Percentiles rank a stretch among this genome's conserved stretches.
phyloP scores from a whole-genome alignment of 2,329 filamentous ascomycete genomes.

The Dothidotthia symphoricarpi region DNA sequence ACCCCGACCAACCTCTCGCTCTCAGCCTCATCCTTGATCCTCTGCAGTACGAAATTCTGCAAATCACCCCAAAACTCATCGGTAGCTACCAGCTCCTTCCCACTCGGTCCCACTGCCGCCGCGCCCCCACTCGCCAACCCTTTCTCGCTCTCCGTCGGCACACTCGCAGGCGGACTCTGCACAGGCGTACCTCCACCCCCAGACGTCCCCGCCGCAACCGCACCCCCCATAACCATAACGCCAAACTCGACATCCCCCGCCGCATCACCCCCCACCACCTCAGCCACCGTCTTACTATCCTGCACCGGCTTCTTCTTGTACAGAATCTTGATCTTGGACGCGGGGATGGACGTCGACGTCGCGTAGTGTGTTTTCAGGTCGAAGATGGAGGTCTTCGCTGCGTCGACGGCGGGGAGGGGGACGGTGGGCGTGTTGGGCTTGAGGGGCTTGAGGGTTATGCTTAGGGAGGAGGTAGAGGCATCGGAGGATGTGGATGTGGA shows the following conservation, averaged over 20 bases:
- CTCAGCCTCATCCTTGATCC: slow-evolving; percentile 67
- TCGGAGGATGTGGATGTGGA: slow-evolving; percentile 48
- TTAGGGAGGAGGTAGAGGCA: slow-evolving; percentile 34
- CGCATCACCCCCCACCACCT: slow-evolving; percentile 61
- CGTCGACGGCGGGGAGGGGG: slow-evolving; percentile 61
- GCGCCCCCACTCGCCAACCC: slow-evolving; percentile 37
- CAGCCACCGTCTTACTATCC: slow-evolving; percentile 74
- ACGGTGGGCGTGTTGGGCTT: slow-evolving; percentile 70
- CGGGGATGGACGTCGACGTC: slow-evolving; percentile 56
- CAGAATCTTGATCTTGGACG: slow-evolving; percentile 78
- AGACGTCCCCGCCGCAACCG: slow-evolving; percentile 32
- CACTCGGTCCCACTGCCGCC: slow-evolving; percentile 55
- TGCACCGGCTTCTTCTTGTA: slow-evolving; percentile 81
- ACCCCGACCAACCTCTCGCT: slow-evolving; percentile 63
- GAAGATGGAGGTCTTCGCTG: slow-evolving; percentile 70
- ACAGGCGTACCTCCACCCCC: slow-evolving; percentile 45
- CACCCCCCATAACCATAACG: slow-evolving; percentile 79
- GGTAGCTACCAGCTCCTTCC: slow-evolving; percentile 61
- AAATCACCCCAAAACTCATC: slow-evolving; percentile 86
- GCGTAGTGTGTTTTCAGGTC: slow-evolving; percentile 73
- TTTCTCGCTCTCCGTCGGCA: slow-evolving; percentile 54
- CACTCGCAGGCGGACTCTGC: slow-evolving; percentile 49
- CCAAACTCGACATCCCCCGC: slow-evolving; percentile 67
- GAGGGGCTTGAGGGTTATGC: slow-evolving; percentile 60
- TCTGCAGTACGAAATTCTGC: slow-evolving; percentile 73